A percentile compares a stretch with the other conserved stretches of the same genome.
These are phyloP conservation scores for Sphaceloma murrayae DNA, from an alignment of 2,329 filamentous ascomycete genomes.

Conservation along the genomic window DNA sequence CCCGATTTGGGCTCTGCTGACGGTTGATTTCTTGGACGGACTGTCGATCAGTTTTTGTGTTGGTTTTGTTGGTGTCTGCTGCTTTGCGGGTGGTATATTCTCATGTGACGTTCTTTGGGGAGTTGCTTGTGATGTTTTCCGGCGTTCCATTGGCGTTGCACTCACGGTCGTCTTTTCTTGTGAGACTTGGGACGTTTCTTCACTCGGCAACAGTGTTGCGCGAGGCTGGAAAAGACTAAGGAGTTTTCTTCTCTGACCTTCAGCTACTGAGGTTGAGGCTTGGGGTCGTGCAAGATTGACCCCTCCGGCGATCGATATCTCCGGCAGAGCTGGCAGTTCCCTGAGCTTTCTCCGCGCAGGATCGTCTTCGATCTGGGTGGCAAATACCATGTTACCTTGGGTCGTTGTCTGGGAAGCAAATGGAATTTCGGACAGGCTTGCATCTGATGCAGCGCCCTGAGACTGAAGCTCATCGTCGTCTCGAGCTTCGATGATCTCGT, in stretches of 20 bases:
- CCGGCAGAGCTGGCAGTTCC: background rate
- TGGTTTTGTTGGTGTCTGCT: slow-evolving; percentile 6
- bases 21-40: slow-evolving; percentile 18
- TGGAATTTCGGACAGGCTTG: slow-evolving; percentile 1
- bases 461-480: slow-evolving; percentile 3
- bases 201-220: too few relatives aligned
- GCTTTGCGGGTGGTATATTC: too few relatives aligned
- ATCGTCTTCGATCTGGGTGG: background rate
- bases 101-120: too few relatives aligned
- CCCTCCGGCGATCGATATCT: background rate
- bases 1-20: background rate
- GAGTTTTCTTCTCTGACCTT: background rate
- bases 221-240: too few relatives aligned
- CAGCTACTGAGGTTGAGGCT: background rate
- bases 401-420: background rate
- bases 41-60: slow-evolving; percentile 3
- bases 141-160: too few relatives aligned
- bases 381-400: background rate
- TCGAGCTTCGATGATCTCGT: slow-evolving; percentile 1
- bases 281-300: slow-evolving; percentile 4
- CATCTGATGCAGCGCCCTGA: background rate
- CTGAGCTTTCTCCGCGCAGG: background rate
- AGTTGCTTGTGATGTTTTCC: too few relatives aligned
- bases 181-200: too few relatives aligned
- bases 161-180: too few relatives aligned